Evolutionary conservation across 371 early-diverging fungal genomes (phyloP).

Genomic region (Synchytrium microbalum): DNA sequence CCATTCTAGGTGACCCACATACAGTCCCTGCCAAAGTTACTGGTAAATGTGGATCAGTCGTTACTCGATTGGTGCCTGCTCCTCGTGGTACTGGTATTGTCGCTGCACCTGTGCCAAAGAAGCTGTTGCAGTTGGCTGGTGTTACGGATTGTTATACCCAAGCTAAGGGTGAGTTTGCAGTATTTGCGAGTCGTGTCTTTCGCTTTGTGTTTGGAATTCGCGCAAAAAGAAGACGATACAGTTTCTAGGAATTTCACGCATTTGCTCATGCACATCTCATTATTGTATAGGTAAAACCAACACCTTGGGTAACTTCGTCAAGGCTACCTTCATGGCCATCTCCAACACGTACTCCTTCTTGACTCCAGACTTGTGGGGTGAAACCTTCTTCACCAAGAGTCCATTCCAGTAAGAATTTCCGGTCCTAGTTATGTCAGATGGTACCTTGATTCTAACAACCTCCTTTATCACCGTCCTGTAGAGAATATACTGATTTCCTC

Average conservation of each 20-base stretch:
- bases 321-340: conserved; percentile 98
- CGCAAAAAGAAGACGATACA: background rate
- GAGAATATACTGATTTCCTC: conserved; percentile 42
- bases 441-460: background rate
- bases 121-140: conserved; percentile 97
- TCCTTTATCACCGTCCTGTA: conserved; percentile 15
- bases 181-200: conserved; percentile 28
- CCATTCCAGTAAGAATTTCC: conserved; percentile 73
- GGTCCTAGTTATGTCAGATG: background rate
- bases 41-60: conserved; percentile 98
- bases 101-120: conserved; percentile 96
- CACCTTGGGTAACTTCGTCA: conserved; percentile 95
- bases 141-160: conserved; percentile 98
- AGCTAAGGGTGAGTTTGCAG: conserved; percentile 72
- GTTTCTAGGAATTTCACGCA: too few relatives aligned
- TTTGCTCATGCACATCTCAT: conserved; percentile 44
- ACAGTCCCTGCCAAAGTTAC: conserved; percentile 98
- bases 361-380: conserved; percentile 95
- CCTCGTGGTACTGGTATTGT: conserved; percentile 99
- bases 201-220: background rate
- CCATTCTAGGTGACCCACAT: conserved; percentile 95
- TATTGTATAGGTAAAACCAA: conserved; percentile 33
- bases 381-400: conserved; percentile 76
- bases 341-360: conserved; percentile 96
- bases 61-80: conserved; percentile 93